Evolutionary conservation across 768 basidiomycete genomes (phyloP), one percentile per base, ranked within the genome.

Genomic region (Mycena latifolia): DNA sequence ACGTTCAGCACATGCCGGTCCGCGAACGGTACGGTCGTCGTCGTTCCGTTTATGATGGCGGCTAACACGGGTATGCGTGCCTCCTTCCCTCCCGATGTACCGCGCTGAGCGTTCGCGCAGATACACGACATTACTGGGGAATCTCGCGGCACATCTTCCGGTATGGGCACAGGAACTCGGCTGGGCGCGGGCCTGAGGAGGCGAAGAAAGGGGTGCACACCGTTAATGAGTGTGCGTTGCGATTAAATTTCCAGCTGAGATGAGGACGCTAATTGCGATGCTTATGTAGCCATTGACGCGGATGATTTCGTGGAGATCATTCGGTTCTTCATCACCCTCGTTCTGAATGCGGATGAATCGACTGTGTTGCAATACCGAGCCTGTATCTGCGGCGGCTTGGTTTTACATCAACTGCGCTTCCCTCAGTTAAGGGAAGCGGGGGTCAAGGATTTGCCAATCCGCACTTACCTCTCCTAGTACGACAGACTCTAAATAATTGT

Each of bases 111-210:
- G n/a, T 27, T 25, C 22, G 12, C 17, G 14, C 33, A 90, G 92
- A 88, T 67, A 88, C 87, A 1, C 79, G 82, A 18, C 82, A 80
- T 71, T 88, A 88, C 69, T 89, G 88, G 88, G 76, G 82, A 17
- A 75, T 89, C 46, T 82, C 86, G 1, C 70, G 74, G 27, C 82
- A 87, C 69, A 92, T 93, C 65, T 92, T 91, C 83, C 87, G 91
- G 14, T 93, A 92, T 72, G 80, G 74, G 61, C 83, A 82, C 62
- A 75, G 73, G 22, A 80, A 76, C 9, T 76, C 77, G 43, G 54
- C 45, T 20, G 61, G 46, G 4, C 22, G 37, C n/a, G 41, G 29
- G 15, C 37, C 25, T 7, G 72, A 74, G 0, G 76, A 73, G 22
- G 72, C 76, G 28, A 67, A 80, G 27, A 77, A 76, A 53, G 83